These are phyloP conservation scores for Geopyxis carbonaria DNA, from an alignment of 495 filamentous ascomycete genomes.

Conservation along the genomic window DNA sequence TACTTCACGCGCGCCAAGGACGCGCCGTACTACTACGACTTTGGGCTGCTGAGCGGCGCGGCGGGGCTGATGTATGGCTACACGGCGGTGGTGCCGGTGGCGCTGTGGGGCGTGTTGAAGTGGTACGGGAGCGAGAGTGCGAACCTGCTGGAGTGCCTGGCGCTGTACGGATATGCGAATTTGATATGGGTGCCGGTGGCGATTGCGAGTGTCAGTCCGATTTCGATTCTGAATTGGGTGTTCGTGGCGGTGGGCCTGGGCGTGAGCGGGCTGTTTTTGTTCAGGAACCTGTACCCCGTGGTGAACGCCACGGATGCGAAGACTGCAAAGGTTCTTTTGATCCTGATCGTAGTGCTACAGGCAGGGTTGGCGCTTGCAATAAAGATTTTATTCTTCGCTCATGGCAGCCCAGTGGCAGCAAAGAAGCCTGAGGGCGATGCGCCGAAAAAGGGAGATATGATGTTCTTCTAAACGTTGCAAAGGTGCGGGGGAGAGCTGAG, in stretches of 20 bases:
- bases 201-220: constrained; percentile 69
- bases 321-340: constrained; percentile 71
- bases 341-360: constrained; percentile 70
- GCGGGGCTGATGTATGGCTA: constrained; percentile 89
- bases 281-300: constrained; percentile 86
- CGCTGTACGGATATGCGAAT: constrained; percentile 88
- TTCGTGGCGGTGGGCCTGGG: constrained; percentile 86
- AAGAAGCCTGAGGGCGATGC: constrained; percentile 20
- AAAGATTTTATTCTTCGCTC: constrained; percentile 87
- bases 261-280: constrained; percentile 66
- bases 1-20: constrained; percentile 51
- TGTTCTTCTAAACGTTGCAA: too few species aligned
- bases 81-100: constrained; percentile 59
- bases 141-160: constrained; percentile 82
- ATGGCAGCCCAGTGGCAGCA: constrained; percentile 15
- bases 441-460: neutral
- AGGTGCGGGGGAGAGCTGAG: too few species aligned
- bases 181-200: constrained; percentile 93
- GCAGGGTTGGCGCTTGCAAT: constrained; percentile 78
- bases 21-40: constrained; percentile 67
- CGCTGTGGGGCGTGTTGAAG: constrained; percentile 70
- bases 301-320: constrained; percentile 82
- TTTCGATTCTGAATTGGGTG: constrained; percentile 75
- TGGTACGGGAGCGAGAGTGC: constrained; percentile 87
- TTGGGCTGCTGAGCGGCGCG: constrained; percentile 61